phyloP scores from a whole-genome alignment of 495 filamentous ascomycete genomes.

The Aspergillus mulundensis region DNA sequence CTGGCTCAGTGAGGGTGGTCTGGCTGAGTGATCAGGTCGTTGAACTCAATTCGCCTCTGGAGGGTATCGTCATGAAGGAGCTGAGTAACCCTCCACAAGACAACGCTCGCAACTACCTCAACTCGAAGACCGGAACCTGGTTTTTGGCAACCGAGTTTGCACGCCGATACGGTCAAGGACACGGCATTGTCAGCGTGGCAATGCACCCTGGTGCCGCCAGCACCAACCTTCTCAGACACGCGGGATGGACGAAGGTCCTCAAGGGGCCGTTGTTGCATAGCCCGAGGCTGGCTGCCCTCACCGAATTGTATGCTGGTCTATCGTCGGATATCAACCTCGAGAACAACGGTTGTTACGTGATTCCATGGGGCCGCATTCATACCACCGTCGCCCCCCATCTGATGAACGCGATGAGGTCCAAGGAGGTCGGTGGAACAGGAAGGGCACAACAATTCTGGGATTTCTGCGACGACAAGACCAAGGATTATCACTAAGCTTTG shows the following conservation, averaged over 20 bases:
- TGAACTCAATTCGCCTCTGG: slow-evolving; percentile 20
- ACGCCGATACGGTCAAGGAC: slow-evolving; percentile 15
- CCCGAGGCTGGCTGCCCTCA: slow-evolving; percentile 35
- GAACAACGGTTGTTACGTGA: slow-evolving; percentile 31
- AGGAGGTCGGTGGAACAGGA: slow-evolving; percentile 32
- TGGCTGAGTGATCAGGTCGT: slow-evolving; percentile 26
- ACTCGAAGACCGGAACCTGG: slow-evolving; percentile 38
- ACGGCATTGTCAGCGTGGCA: slow-evolving; percentile 34
- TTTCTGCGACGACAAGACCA: slow-evolving; percentile 30
- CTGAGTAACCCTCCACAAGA: slow-evolving; percentile 15
- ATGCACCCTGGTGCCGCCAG: slow-evolving; percentile 42
- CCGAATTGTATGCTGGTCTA: slow-evolving; percentile 40
- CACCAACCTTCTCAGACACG: slow-evolving; percentile 25
- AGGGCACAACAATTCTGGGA: slow-evolving; percentile 30
- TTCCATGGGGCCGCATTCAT: slow-evolving; percentile 38
- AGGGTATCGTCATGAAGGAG: slow-evolving; percentile 23
- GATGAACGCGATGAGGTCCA: slow-evolving; percentile 21
- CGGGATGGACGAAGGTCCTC: slow-evolving; percentile 13
- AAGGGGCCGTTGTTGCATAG: slow-evolving; percentile 24
- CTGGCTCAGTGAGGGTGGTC: slow-evolving; percentile 27
- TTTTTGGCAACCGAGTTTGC: slow-evolving; percentile 32
- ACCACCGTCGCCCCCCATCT: slow-evolving; percentile 26
- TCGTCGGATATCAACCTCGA: slow-evolving; percentile 29
- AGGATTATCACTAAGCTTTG: slow-evolving; percentile 3
- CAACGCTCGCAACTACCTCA: slow-evolving; percentile 27